Evolutionary conservation across 2,329 filamentous ascomycete genomes (phyloP).

Genomic region (Calonectria pteridis): DNA sequence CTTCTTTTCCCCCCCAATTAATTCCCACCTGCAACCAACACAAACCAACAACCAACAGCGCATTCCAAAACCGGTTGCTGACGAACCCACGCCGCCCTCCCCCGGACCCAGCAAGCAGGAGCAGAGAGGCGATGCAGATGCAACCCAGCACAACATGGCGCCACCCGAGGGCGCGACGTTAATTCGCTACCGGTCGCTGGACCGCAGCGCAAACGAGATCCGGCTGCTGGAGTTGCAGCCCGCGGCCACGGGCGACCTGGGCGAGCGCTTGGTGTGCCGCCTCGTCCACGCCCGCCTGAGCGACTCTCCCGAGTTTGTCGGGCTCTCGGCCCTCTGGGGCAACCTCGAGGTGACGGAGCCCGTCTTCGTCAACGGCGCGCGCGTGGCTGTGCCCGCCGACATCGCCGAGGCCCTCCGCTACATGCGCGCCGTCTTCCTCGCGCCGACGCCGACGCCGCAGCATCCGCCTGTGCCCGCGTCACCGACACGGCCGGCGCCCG

Average conservation of each 20-base stretch:
- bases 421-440: conserved; percentile 38
- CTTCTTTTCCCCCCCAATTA: neutral
- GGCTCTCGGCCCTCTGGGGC: conserved; percentile 38
- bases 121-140: conserved; percentile 6
- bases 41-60: neutral
- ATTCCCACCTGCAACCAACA: neutral
- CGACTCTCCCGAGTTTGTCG: conserved; percentile 38
- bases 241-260: conserved; percentile 33
- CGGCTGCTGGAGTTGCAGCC: conserved; percentile 40
- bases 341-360: conserved; percentile 35
- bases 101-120: neutral
- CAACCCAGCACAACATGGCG: conserved; percentile 28
- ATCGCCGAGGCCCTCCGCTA: conserved; percentile 38
- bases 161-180: conserved; percentile 35
- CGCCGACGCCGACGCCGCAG: conserved; percentile 11
- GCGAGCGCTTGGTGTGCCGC: conserved; percentile 37
- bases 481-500: neutral
- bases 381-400: conserved; percentile 31
- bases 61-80: neutral
- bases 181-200: conserved; percentile 37
- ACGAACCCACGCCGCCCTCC: neutral
- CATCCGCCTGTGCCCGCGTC: neutral
- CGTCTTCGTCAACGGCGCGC: conserved; percentile 32
- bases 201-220: conserved; percentile 29
- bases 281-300: conserved; percentile 34